A percentile compares a stretch with the other conserved stretches of the same genome.
Conservation (phyloP, 1,284 basidiomycete genomes). For the Afroboletus lepidellus region DNA sequence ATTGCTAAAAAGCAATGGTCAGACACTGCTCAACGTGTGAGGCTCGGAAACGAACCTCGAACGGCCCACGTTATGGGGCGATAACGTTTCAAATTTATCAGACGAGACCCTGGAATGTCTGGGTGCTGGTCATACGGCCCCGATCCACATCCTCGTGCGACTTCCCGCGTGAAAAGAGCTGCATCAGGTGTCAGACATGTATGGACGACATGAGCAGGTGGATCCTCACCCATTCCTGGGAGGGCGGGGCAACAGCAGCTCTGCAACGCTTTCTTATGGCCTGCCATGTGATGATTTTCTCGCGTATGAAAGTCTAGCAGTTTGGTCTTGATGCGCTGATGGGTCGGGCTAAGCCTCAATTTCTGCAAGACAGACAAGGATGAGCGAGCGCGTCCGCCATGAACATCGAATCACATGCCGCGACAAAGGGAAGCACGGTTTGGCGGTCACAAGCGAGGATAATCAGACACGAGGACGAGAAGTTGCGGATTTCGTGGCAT, state of each 20-base stretch:
- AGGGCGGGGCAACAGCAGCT: constrained; percentile 35
- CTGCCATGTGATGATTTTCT: constrained; percentile 34
- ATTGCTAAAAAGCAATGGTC: constrained; percentile 22
- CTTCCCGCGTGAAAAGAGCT: constrained; percentile 36
- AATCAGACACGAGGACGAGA: constrained; percentile 41
- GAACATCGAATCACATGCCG: constrained; percentile 12
- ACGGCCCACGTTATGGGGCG: constrained; percentile 37
- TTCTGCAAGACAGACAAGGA: constrained; percentile 6
- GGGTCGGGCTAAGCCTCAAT: constrained; percentile 27
- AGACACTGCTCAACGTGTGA: neutral
- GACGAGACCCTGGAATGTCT: constrained; percentile 20
- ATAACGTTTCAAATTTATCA: constrained; percentile 36
- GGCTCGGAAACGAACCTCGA: constrained; percentile 28
- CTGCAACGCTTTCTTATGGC: constrained; percentile 39
- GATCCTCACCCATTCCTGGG: constrained; percentile 31
- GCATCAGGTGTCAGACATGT: constrained; percentile 5
- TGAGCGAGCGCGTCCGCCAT: neutral
- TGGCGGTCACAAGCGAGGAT: constrained; percentile 35
- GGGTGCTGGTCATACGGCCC: constrained; percentile 30
- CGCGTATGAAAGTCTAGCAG: constrained; percentile 31
- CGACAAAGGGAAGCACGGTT: constrained; percentile 34
- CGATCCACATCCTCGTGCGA: constrained; percentile 35
- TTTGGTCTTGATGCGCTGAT: constrained; percentile 22
- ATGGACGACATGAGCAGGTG: neutral
- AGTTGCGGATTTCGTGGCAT: constrained; percentile 45